phyloP scores from a whole-genome alignment of 1,284 basidiomycete species.

The Heliocybe sulcata region DNA sequence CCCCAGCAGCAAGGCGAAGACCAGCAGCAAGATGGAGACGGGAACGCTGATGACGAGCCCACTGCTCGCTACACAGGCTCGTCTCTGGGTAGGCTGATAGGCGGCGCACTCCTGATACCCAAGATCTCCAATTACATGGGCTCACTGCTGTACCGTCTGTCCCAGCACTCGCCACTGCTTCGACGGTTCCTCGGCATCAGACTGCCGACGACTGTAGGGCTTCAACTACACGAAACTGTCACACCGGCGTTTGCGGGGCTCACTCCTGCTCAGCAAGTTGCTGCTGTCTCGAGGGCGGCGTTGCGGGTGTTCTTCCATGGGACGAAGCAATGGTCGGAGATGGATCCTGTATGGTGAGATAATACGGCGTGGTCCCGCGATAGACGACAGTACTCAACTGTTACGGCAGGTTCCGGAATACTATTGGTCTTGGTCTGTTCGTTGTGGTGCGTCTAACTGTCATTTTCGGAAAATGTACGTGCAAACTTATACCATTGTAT shows the following conservation, averaged over 20 bases:
- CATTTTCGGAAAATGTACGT: neutral
- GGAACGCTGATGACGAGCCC: conserved; percentile 38
- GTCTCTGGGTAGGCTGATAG: conserved; percentile 55
- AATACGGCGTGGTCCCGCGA: neutral
- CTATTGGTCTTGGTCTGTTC: conserved; percentile 62
- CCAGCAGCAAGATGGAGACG: conserved; percentile 15
- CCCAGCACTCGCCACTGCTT: conserved; percentile 38
- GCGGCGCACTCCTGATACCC: conserved; percentile 60
- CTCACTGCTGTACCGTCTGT: conserved; percentile 43
- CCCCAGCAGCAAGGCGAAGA: conserved; percentile 13
- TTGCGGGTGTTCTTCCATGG: conserved; percentile 45
- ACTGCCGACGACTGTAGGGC: conserved; percentile 20
- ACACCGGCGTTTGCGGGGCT: neutral
- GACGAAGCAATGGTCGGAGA: conserved; percentile 50
- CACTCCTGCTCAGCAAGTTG: neutral
- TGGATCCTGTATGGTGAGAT: conserved; percentile 66
- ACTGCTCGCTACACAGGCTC: conserved; percentile 48
- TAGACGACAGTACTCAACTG: neutral
- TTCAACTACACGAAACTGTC: conserved; percentile 12
- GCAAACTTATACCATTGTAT: neutral
- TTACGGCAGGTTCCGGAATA: conserved; percentile 61
- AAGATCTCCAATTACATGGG: conserved; percentile 61
- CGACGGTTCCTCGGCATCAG: conserved; percentile 49
- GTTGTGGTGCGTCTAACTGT: conserved; percentile 40
- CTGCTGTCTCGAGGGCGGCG: conserved; percentile 26